phyloP scores from a whole-genome alignment of 495 filamentous ascomycete species.

The Penicillium cosmopolitanum region DNA sequence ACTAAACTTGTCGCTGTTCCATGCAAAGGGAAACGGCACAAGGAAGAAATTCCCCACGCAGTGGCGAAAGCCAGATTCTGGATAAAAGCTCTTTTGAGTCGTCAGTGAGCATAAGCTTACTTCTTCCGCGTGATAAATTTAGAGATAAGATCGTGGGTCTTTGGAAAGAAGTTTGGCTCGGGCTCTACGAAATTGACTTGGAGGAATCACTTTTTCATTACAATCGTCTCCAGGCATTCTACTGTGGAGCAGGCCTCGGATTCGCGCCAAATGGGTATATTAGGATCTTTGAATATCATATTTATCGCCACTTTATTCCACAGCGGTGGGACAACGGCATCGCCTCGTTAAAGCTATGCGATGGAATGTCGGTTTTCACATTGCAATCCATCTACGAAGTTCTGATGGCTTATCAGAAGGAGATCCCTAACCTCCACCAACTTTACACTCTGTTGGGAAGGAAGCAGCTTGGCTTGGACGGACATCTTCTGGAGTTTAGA shows the following conservation, averaged over 20 bases:
- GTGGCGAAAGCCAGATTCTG: background rate
- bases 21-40: background rate
- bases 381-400: constrained; percentile 25
- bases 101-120: background rate
- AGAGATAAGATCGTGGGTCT: constrained; percentile 21
- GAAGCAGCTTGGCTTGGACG: constrained; percentile 14
- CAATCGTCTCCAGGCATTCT: constrained; percentile 24
- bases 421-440: constrained; percentile 18
- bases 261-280: constrained; percentile 6
- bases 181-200: constrained; percentile 24
- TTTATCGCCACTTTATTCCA: constrained; percentile 1
- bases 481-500: background rate
- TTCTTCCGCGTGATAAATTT: constrained; percentile 19
- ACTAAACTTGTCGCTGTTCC: too few relatives aligned
- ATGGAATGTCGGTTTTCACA: constrained; percentile 18
- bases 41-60: background rate
- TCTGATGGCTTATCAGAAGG: constrained; percentile 24
- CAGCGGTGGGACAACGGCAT: constrained; percentile 16
- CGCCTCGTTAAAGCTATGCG: constrained; percentile 22
- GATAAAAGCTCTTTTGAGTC: background rate
- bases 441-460: constrained; percentile 21
- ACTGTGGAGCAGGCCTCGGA: constrained; percentile 21
- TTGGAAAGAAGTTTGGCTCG: constrained; percentile 29
- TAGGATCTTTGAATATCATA: too few relatives aligned
- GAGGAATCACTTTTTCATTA: constrained; percentile 15